Conservation (phyloP, 176 grass and related monocot species). For the Chrysopogon serrulatus region DNA sequence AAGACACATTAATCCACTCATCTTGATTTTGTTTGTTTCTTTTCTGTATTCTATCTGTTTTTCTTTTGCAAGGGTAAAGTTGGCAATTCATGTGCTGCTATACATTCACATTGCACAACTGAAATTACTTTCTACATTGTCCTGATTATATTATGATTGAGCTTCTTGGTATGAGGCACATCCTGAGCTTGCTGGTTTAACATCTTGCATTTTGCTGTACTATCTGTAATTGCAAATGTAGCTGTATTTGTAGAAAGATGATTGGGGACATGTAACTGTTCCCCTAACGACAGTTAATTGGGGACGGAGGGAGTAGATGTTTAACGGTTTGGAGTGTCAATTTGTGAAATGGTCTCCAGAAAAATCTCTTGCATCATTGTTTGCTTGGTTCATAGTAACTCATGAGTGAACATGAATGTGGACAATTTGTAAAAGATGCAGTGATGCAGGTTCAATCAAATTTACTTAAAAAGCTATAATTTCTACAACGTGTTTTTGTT, state of each 20-base stretch:
- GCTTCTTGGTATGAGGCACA: not conserved
- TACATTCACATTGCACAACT: not conserved
- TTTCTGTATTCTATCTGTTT: not conserved
- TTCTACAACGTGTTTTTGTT: not conserved
- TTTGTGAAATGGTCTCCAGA: not conserved
- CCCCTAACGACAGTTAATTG: too few species aligned
- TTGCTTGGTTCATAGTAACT: not conserved
- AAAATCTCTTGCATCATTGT: not conserved
- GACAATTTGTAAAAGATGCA: not conserved
- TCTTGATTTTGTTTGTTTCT: not conserved
- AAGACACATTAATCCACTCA: not conserved
- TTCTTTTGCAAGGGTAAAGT: not conserved
- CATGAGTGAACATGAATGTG: not conserved
- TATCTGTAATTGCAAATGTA: not conserved
- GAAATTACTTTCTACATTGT: not conserved
- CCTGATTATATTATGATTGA: not conserved
- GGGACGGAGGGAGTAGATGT: too few species aligned
- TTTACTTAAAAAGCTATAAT: not conserved
- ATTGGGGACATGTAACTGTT: too few species aligned
- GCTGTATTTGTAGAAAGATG: too few species aligned
- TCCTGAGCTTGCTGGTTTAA: not conserved
- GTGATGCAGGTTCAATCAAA: not conserved
- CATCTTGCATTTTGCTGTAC: not conserved
- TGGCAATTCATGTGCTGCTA: not conserved
- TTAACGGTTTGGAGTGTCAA: not conserved